Evolutionary conservation across 768 basidiomycete species (phyloP).

Genomic region (Suillus placidus): DNA sequence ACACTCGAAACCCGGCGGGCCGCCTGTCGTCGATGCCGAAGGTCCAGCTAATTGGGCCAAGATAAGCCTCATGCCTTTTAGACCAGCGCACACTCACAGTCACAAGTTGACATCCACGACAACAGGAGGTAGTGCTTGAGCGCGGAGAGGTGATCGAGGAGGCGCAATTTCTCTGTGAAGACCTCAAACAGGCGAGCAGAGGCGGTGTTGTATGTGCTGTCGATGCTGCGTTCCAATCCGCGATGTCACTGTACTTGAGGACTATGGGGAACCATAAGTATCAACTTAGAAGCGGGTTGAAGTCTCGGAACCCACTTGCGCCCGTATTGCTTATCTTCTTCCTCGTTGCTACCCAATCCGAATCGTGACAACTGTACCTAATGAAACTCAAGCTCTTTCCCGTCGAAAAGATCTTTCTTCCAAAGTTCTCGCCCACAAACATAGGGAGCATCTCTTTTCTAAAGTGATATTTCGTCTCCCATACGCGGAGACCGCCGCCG

Average conservation of each 20-base stretch:
- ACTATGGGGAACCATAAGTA: slow-evolving; percentile 44
- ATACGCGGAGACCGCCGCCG: slow-evolving; percentile 77
- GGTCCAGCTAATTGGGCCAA: no score
- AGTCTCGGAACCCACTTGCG: slow-evolving; percentile 61
- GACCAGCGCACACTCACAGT: no score
- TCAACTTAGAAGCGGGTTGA: not conserved
- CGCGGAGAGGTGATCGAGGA: slow-evolving; percentile 87
- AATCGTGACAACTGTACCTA: slow-evolving; percentile 94
- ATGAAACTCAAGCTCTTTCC: slow-evolving; percentile 99
- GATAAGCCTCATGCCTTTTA: no score
- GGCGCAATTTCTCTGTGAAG: slow-evolving; percentile 92
- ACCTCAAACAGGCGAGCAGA: slow-evolving; percentile 94
- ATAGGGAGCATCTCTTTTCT: slow-evolving; percentile 91
- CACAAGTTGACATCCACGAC: no score
- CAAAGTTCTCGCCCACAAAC: slow-evolving; percentile 94
- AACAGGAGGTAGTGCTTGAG: slow-evolving; percentile 92
- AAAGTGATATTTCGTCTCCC: slow-evolving; percentile 94
- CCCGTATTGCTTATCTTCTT: slow-evolving; percentile 88
- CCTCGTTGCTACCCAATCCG: slow-evolving; percentile 93
- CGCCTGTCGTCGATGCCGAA: no score
- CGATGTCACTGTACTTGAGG: slow-evolving; percentile 92
- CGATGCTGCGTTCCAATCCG: slow-evolving; percentile 94
- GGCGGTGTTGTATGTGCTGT: slow-evolving; percentile 89
- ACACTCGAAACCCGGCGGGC: no score
- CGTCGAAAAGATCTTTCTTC: slow-evolving; percentile 97